Conservation (phyloP, 2,329 filamentous ascomycete species). For the Talaromyces sp. region DNA sequence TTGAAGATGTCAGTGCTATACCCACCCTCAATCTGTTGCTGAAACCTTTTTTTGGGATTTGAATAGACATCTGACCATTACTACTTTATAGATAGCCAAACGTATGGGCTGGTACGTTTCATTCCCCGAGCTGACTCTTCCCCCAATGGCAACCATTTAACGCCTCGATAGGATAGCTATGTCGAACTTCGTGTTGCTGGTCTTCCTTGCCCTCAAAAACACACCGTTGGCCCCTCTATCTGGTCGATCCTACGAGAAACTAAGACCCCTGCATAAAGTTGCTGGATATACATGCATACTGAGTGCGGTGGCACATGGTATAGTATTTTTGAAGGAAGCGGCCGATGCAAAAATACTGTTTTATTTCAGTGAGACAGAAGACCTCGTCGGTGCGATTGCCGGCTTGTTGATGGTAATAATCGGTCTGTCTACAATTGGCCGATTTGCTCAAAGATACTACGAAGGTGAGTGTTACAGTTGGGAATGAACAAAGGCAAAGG, state of each 20-base stretch:
- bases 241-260: conserved; percentile 60
- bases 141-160: not conserved
- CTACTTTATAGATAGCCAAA: conserved; percentile 11
- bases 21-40: too few relatives aligned
- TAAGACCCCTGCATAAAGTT: conserved; percentile 61
- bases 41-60: too few relatives aligned
- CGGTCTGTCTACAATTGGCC: conserved; percentile 27
- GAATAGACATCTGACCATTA: too few relatives aligned
- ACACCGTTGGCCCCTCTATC: conserved; percentile 59
- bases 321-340: conserved; percentile 26
- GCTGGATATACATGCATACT: conserved; percentile 55
- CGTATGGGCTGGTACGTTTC: conserved; percentile 16
- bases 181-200: conserved; percentile 55
- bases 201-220: conserved; percentile 62
- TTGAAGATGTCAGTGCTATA: conserved; percentile 7
- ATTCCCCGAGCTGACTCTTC: not conserved
- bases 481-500: not conserved
- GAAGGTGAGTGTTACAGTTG: conserved; percentile 29
- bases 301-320: conserved; percentile 50
- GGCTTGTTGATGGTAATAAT: conserved; percentile 52
- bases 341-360: conserved; percentile 50
- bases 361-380: conserved; percentile 30
- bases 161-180: conserved; percentile 47
- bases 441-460: conserved; percentile 12
- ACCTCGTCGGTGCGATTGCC: conserved; percentile 56